Base-by-base conservation (phyloP, 2,329 filamentous ascomycete genomes). In the Exophiala lecanii-corni region DNA sequence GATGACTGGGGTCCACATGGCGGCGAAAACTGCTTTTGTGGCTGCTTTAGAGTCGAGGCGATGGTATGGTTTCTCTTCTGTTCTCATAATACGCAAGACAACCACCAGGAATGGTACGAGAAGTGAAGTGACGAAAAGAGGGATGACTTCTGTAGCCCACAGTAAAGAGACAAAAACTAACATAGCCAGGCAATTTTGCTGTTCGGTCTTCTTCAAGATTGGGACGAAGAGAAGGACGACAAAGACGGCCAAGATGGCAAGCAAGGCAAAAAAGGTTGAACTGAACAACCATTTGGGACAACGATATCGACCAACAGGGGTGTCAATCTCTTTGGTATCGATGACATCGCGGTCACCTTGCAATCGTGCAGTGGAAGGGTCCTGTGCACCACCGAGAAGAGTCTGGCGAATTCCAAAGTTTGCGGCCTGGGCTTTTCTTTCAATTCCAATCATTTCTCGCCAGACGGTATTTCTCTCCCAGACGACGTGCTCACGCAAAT, bases 1-100 rank as follows among this genome's bases (percentile, higher is more conserved):
- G 55, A 98, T 98, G 42, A 98, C 92, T 0, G 92, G 91, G 3
- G 91, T 96, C 92, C 92, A 98, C 92, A 98, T 98, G 18, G 92
- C 84, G 3, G 88, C 76, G 58, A 98, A 97, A 45, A 96, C 84
- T 58, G 85, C 91, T 19, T 78, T 73, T 0, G 91, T 87, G 0
- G 92, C 89, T 32, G 80, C 76, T 62, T 89, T 89, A 2, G 89
- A 79, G n/a, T 77, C 75, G 5, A 98, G 74, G 16, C 91, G 79
- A 33, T 71, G 67, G 48, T 87, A 74, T 1, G 83, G 82, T 55
- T 78, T 75, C 4, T 81, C 77, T 40, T 94, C 86, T 21, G 82
- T 79, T 21, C 88, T 81, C 49, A 95, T 86, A 16, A 98, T 89
- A 32, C 80, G 78, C 34, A 98, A 74, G 15, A 94, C 71, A 12